Conservation (phyloP, 139 green algal species). For the Ulvella scutata region DNA sequence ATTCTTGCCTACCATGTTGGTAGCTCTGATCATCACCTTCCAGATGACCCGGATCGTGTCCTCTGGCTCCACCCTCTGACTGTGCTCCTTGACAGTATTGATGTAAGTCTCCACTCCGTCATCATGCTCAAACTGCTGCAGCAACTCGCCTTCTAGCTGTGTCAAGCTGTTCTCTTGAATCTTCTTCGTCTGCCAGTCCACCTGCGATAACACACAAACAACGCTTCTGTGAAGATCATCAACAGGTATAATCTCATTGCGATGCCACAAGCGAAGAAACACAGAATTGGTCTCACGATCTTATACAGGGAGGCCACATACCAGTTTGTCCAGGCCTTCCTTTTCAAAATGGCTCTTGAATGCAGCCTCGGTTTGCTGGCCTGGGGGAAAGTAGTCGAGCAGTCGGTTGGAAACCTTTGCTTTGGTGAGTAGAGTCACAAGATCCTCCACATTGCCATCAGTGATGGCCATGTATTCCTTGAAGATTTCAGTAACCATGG, state of each 20-base stretch:
- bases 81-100: background rate
- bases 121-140: background rate
- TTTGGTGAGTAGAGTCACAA: conserved; percentile 70
- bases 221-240: conserved; percentile 26
- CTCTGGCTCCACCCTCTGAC: background rate
- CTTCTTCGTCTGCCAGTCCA: background rate
- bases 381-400: conserved; percentile 79
- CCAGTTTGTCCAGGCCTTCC: conserved; percentile 43
- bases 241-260: conserved; percentile 36
- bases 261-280: conserved; percentile 28
- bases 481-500: conserved; percentile 83
- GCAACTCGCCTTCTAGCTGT: background rate
- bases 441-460: conserved; percentile 44
- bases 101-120: background rate
- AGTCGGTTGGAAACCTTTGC: conserved; percentile 66
- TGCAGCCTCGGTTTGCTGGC: conserved; percentile 51
- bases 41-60: conserved; percentile 37
- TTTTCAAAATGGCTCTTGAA: conserved; percentile 70
- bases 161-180: conserved; percentile 1
- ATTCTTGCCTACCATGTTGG: conserved; percentile 79
- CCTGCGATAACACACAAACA: conserved; percentile 26
- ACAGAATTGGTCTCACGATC: background rate
- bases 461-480: conserved; percentile 19
- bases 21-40: conserved; percentile 50
- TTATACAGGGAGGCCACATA: conserved; percentile 60